Evolutionary conservation across 495 filamentous ascomycete genomes (phyloP).

Genomic region (Friedmanniomyces simplex): DNA sequence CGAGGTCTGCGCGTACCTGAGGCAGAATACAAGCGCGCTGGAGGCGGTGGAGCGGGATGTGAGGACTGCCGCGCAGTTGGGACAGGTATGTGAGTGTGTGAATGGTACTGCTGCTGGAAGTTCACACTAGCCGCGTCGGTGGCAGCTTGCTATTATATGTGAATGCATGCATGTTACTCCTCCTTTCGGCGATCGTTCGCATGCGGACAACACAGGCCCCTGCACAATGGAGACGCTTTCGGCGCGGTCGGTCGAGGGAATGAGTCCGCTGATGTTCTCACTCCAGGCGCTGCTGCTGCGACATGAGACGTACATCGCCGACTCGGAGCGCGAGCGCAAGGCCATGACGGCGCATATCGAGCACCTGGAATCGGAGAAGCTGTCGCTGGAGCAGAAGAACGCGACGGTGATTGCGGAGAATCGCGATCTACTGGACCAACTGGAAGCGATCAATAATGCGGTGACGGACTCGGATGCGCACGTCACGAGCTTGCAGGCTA

Average conservation of each 20-base stretch:
- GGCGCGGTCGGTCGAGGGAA: slow-evolving; percentile 1
- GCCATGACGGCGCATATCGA: slow-evolving; percentile 62
- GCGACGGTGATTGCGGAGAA: slow-evolving; percentile 69
- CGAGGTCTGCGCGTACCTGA: slow-evolving; percentile 65
- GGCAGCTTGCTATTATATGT: not conserved
- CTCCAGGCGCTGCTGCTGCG: slow-evolving; percentile 81
- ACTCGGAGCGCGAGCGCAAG: slow-evolving; percentile 71
- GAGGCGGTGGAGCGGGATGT: slow-evolving; percentile 79
- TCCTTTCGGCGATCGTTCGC: not conserved
- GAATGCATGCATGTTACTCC: not conserved
- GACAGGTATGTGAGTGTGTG: slow-evolving; percentile 55
- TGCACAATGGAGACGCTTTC: slow-evolving; percentile 10
- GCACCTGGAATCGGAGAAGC: slow-evolving; percentile 65
- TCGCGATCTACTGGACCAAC: slow-evolving; percentile 60
- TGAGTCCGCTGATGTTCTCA: slow-evolving; percentile 55
- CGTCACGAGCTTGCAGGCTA: slow-evolving; percentile 58
- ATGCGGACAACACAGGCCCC: not conserved
- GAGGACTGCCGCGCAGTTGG: slow-evolving; percentile 69
- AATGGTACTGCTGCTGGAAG: not conserved
- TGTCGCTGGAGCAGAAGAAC: slow-evolving; percentile 62
- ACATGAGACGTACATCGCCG: slow-evolving; percentile 86
- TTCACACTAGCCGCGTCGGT: not conserved
- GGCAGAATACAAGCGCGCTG: slow-evolving; percentile 66
- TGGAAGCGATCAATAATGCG: slow-evolving; percentile 68
- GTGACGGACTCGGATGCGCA: slow-evolving; percentile 66